Conservation (phyloP, 176 grass and related monocot genomes). For the Tillandsia fasciculata region DNA sequence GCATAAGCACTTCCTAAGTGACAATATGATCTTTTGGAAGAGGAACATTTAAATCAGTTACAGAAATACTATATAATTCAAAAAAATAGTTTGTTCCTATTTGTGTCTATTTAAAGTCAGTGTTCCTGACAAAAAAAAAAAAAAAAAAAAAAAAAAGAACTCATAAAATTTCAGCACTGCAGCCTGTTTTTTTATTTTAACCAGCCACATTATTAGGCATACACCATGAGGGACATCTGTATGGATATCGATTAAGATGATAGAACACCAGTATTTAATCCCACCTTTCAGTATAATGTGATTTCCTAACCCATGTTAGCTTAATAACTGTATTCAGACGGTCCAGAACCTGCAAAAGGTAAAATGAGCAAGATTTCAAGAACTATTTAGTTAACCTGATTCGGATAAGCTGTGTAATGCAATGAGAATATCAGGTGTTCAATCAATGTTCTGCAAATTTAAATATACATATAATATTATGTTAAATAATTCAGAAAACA, state of each 20-base stretch:
- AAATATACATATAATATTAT: too few species aligned
- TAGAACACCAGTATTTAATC: not conserved
- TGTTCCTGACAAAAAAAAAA: not conserved
- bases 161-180: not conserved
- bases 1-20: not conserved
- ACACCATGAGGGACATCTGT: not conserved
- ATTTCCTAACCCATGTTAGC: constrained; percentile 83
- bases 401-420: not conserved
- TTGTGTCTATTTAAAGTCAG: too few species aligned
- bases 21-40: too few species aligned
- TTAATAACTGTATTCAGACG: constrained; percentile 49
- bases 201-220: too few species aligned
- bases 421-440: not conserved
- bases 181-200: not conserved
- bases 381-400: not conserved
- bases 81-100: too few species aligned
- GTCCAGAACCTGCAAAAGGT: constrained; percentile 48
- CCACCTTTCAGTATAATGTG: constrained; percentile 63
- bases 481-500: too few species aligned
- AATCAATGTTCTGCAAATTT: not conserved
- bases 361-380: not conserved
- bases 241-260: not conserved
- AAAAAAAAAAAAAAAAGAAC: not conserved
- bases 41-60: too few species aligned
- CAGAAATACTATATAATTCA: too few species aligned